Conservation (phyloP, 2,329 filamentous ascomycete genomes). For the Pseudogymnoascus destructans region DNA sequence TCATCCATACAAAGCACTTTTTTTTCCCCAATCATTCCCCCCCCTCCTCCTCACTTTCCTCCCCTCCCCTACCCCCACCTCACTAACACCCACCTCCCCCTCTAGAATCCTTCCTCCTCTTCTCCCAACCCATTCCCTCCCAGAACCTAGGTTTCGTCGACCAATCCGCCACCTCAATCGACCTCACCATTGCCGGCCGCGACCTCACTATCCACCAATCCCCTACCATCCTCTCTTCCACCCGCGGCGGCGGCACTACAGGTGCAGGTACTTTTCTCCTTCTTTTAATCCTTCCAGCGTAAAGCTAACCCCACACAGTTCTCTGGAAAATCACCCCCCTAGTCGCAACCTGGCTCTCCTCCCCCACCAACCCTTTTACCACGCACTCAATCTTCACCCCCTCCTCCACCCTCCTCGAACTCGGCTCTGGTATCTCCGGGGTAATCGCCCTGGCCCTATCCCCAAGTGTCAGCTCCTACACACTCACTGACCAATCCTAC, state of each 20-base stretch:
- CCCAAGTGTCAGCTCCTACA: constrained; percentile 46
- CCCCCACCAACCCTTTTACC: constrained; percentile 50
- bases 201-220: constrained; percentile 75
- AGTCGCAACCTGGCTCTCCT: constrained; percentile 68
- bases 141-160: constrained; percentile 79
- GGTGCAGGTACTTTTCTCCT: constrained; percentile 42
- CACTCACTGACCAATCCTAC: constrained; percentile 82
- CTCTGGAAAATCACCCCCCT: constrained; percentile 84
- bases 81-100: neutral
- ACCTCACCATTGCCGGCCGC: constrained; percentile 52
- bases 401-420: constrained; percentile 55
- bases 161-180: constrained; percentile 48
- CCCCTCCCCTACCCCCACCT: neutral
- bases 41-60: neutral
- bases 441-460: constrained; percentile 60
- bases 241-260: constrained; percentile 59
- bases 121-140: constrained; percentile 61
- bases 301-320: constrained; percentile 35
- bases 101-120: constrained; percentile 77
- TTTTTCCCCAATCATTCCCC: neutral
- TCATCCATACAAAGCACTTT: neutral
- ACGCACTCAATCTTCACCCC: constrained; percentile 37
- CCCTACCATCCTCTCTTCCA: constrained; percentile 65
- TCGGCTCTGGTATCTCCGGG: constrained; percentile 79
- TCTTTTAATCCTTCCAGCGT: constrained; percentile 11